Evolutionary conservation across 495 filamentous ascomycete genomes (phyloP), one percentile per base, ranked within the genome.

Genomic region (Penicillium longicatenatum): DNA sequence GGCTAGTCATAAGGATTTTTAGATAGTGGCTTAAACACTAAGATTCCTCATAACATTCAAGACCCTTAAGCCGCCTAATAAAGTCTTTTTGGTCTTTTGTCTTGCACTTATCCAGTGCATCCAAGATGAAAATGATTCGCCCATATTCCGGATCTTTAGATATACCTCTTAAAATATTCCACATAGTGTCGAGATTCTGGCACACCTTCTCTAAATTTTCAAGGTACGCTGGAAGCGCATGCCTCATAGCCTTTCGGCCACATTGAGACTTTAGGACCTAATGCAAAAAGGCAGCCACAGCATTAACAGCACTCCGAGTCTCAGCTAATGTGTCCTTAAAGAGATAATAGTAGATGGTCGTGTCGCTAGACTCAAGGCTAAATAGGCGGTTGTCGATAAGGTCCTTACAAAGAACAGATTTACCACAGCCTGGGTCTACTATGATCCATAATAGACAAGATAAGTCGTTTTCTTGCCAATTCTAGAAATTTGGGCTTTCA

Each of bases 61-160:
- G 6, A 26, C 24, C 24, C 6, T 26, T 26, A 6, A 3, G 37
- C 30, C 19, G 16, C 1, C 14, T 45, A 4, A 44, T 30, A 1
- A 45, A 26, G 39, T 17, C 6, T 31, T 54, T 41, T 37, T 16
- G 22, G 11, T 48, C 53, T 14, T 10, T 10, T 2, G 35, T 16
- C 30, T 44, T 16, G 20, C 53, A 55, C 26, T 55, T 44, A 29
- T 55, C 53, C n/a, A 55, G 20, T 4, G 44, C 53, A 41, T 55
- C 53, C 1, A 55, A 12, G 20, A 49, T 5, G 14, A 19, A 41
- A 16, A 54, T 54, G 1, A 54, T 9, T 47, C 20, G 3, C 17
- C 33, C 41, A 20, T 8, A 22, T 9, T n/a, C 16, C 6, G 52
- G 29, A 33, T 54, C 52, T n/a, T 4, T 1, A 3, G 39, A 22